Conservation (phyloP, 352 stramenopile genomes). For the Globisporangium acanthophoron region DNA sequence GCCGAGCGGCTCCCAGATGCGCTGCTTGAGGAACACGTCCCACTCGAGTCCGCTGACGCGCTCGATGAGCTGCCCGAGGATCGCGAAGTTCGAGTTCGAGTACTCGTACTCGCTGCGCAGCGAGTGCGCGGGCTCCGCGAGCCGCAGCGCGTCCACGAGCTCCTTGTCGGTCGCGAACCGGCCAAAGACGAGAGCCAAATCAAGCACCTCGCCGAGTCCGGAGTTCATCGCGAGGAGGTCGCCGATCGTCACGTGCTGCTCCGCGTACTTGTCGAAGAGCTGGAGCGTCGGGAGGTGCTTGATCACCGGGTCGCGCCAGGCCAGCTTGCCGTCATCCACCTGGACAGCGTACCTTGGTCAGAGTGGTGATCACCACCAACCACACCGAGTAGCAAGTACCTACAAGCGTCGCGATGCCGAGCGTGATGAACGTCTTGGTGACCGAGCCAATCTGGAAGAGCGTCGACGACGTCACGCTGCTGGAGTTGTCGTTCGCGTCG, state of each 20-base stretch:
- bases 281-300: conserved; percentile 41
- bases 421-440: conserved; percentile 56
- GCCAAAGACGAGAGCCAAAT: conserved; percentile 26
- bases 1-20: conserved; percentile 45
- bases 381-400: too few species aligned
- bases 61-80: conserved; percentile 55
- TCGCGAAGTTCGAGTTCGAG: conserved; percentile 55
- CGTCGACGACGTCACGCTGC: conserved; percentile 29
- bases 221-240: conserved; percentile 65
- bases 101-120: conserved; percentile 53
- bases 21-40: conserved; percentile 40
- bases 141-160: conserved; percentile 24
- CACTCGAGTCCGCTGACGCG: conserved; percentile 38
- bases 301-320: conserved; percentile 51
- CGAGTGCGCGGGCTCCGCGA: conserved; percentile 33
- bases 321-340: conserved; percentile 47
- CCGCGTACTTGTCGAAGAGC: conserved; percentile 55
- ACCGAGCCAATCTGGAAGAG: conserved; percentile 70
- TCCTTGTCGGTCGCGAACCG: conserved; percentile 32
- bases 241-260: conserved; percentile 41
- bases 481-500: conserved; percentile 24
- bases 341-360: background rate
- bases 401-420: conserved; percentile 36
- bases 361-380: background rate
- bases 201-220: conserved; percentile 22